These are phyloP conservation scores for Nymphaea thermarum DNA, from an alignment of 164 flowering plant genomes.

Conservation along the genomic window DNA sequence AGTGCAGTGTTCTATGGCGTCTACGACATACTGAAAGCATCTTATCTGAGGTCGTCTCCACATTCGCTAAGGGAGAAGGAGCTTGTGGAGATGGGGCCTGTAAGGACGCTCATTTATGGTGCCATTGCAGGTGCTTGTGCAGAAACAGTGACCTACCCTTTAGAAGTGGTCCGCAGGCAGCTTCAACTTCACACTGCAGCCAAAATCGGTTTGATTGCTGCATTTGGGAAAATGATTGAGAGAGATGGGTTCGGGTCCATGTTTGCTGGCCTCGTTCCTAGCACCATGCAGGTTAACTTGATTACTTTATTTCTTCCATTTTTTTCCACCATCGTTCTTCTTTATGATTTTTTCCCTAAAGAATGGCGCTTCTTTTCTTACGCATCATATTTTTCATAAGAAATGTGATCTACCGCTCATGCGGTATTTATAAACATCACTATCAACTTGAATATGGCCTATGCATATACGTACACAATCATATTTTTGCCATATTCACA, in stretches of 20 bases:
- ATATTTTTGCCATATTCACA: not conserved
- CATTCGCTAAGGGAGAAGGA: not conserved
- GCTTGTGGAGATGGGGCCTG: constrained; percentile 1
- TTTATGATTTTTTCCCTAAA: not conserved
- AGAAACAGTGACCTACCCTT: constrained; percentile 11
- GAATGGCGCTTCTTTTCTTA: not conserved
- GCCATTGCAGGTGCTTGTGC: constrained; percentile 11
- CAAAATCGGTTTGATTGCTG: constrained; percentile 2
- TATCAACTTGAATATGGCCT: no score
- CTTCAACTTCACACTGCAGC: constrained; percentile 9
- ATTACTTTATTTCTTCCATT: not conserved
- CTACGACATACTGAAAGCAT: constrained; percentile 10
- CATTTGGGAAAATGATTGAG: constrained; percentile 6
- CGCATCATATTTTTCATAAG: not conserved
- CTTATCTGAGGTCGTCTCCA: constrained; percentile 2
- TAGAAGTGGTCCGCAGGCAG: constrained; percentile 12
- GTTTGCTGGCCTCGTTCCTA: constrained; percentile 10
- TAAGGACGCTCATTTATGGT: constrained; percentile 7
- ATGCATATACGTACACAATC: not conserved
- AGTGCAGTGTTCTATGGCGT: constrained; percentile 10
- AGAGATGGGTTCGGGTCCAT: constrained; percentile 8
- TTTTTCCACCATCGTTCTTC: not conserved
- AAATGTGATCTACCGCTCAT: not conserved
- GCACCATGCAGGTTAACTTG: constrained; percentile 11
- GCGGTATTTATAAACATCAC: not conserved